A percentile compares a stretch with the other conserved stretches of the same genome.
phyloP scores from a whole-genome alignment of 768 basidiomycete genomes.

The Heimioporus sp. region DNA sequence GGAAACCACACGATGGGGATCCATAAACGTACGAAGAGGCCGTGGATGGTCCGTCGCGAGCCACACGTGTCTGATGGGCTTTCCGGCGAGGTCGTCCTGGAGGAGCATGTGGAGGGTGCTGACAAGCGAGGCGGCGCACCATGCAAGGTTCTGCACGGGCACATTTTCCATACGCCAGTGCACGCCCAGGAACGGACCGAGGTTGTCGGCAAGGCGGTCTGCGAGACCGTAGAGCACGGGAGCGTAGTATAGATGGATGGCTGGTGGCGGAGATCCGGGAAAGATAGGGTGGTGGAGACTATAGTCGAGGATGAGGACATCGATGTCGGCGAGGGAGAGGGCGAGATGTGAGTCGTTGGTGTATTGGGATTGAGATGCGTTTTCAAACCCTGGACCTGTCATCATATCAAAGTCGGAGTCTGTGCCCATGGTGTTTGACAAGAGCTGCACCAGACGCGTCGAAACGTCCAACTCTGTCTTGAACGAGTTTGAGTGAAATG shows the following conservation, averaged over 20 bases:
- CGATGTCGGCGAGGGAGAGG: conserved; percentile 26
- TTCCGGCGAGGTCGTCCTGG: conserved; percentile 26
- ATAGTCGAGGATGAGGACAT: conserved; percentile 54
- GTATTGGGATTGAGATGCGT: conserved; percentile 12
- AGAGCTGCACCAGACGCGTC: conserved; percentile 9
- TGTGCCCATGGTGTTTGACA: conserved; percentile 9
- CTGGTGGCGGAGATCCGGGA: background rate
- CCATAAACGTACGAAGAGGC: background rate
- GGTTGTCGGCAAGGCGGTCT: conserved; percentile 30
- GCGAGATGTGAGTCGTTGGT: conserved; percentile 7
- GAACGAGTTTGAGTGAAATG: conserved; percentile 3
- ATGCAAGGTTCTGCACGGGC: conserved; percentile 36
- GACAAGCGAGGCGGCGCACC: conserved; percentile 52
- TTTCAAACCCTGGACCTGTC: conserved; percentile 12
- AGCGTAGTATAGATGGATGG: conserved; percentile 42
- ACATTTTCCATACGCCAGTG: conserved; percentile 61
- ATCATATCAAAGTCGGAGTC: conserved; percentile 3
- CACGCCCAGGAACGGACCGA: conserved; percentile 44
- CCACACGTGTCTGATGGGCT: conserved; percentile 44
- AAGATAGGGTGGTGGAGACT: conserved; percentile 50
- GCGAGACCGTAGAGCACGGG: conserved; percentile 41
- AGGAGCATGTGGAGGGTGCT: conserved; percentile 39
- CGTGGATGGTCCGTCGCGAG: conserved; percentile 55
- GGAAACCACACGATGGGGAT: too few species aligned
- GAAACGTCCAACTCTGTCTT: conserved; percentile 10